These are phyloP conservation scores for Spatholobus suberectus DNA, from an alignment of 306 rosid species.

Conservation along the genomic window DNA sequence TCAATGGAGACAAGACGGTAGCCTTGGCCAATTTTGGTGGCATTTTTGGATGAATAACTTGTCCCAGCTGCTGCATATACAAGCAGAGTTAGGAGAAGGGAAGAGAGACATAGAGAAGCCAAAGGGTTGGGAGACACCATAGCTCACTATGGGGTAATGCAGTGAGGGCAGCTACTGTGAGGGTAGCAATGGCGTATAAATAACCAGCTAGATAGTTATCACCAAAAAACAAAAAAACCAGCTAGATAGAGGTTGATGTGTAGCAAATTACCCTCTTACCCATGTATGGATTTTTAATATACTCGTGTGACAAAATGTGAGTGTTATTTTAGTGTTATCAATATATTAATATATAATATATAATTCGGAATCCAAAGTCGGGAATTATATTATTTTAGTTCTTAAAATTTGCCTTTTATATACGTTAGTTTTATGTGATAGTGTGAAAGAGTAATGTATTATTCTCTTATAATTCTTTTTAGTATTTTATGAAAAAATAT, in stretches of 20 bases:
- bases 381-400: background rate
- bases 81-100: conserved; percentile 40
- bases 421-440: no score
- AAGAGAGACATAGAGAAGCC: conserved; percentile 33
- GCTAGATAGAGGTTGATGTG: background rate
- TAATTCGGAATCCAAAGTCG: background rate
- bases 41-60: conserved; percentile 42
- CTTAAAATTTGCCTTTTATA: background rate
- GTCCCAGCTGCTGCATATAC: conserved; percentile 35
- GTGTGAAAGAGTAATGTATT: background rate
- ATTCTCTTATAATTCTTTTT: no score
- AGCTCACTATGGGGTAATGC: conserved; percentile 26
- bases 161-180: conserved; percentile 4
- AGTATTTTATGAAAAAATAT: background rate
- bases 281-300: background rate
- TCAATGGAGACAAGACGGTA: conserved; percentile 79
- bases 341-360: background rate
- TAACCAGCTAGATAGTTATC: conserved; percentile 29
- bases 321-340: background rate
- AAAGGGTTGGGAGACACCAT: conserved; percentile 34
- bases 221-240: no score
- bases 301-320: background rate
- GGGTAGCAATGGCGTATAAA: conserved; percentile 32
- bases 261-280: conserved; percentile 26
- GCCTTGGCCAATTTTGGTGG: conserved; percentile 75